Percentiles rank a stretch among this genome's conserved stretches.
Conservation (phyloP, 2,329 filamentous ascomycete species). For the Penicillium rolfsii region DNA sequence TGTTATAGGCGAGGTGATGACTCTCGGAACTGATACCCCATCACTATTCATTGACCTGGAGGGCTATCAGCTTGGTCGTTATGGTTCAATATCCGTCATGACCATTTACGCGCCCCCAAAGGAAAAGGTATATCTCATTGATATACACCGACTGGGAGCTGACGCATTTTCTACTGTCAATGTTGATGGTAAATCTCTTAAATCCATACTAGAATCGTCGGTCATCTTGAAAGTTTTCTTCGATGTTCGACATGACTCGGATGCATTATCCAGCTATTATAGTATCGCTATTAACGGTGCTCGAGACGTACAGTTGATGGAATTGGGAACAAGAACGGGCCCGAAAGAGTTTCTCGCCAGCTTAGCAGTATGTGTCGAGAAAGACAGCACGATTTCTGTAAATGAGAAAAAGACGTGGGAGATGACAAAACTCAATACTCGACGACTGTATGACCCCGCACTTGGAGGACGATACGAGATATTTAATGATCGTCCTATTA, state of each 20-base stretch:
- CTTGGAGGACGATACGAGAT: slow-evolving; percentile 13
- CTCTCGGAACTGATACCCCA: slow-evolving; percentile 2
- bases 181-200: slow-evolving; percentile 1
- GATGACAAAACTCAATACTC: slow-evolving; percentile 1
- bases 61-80: not conserved
- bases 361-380: slow-evolving; percentile 1
- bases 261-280: slow-evolving; percentile 9
- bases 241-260: slow-evolving; percentile 12
- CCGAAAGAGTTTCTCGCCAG: not conserved
- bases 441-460: not conserved
- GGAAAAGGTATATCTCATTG: not conserved
- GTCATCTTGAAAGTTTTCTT: slow-evolving; percentile 10
- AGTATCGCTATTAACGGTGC: slow-evolving; percentile 3
- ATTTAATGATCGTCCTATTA: slow-evolving; percentile 16
- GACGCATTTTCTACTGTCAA: slow-evolving; percentile 3
- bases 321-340: not conserved
- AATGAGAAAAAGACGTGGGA: slow-evolving; percentile 5
- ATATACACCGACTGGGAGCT: slow-evolving; percentile 1
- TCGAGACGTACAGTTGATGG: slow-evolving; percentile 13
- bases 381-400: slow-evolving; percentile 2
- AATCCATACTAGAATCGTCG: slow-evolving; percentile 10
- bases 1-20: slow-evolving; percentile 3
- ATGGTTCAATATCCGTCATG: not conserved
- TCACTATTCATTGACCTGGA: slow-evolving; percentile 4
- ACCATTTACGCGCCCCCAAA: not conserved